These are phyloP conservation scores for Aspergillus pseudotamarii DNA, from an alignment of 2,329 filamentous ascomycete species.

Conservation along the genomic window DNA sequence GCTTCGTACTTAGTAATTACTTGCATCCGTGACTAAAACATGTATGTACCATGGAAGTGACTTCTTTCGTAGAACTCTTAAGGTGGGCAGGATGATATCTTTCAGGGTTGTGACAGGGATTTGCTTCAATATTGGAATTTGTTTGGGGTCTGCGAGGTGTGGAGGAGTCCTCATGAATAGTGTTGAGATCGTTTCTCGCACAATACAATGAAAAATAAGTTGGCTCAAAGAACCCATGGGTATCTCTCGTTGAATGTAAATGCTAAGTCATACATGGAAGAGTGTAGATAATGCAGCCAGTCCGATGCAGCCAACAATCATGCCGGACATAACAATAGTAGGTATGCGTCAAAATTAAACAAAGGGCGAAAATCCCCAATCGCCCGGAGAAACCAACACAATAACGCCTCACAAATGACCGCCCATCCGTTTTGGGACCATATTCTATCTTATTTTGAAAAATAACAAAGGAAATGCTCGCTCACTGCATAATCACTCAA, in stretches of 20 bases:
- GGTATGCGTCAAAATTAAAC: not conserved
- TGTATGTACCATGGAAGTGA: not conserved
- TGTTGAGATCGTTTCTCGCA: not conserved
- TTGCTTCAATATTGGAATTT: not conserved
- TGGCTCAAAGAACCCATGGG: conserved; percentile 13
- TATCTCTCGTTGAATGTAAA: conserved; percentile 15
- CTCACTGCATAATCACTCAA: conserved; percentile 17
- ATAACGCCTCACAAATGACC: conserved; percentile 6
- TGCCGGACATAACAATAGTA: not conserved
- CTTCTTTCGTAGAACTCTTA: not conserved
- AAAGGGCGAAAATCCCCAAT: not conserved
- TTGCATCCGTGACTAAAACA: not conserved
- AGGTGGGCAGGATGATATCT: not conserved
- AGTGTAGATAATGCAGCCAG: conserved; percentile 2
- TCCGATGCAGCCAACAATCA: conserved; percentile 1
- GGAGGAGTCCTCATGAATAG: not conserved
- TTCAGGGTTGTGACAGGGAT: too few relatives aligned
- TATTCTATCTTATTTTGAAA: conserved; percentile 9
- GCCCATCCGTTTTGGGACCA: conserved; percentile 1
- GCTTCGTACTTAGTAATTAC: not conserved
- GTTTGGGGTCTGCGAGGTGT: not conserved
- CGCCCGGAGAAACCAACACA: conserved; percentile 1
- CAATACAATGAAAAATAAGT: not conserved
- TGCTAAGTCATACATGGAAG: conserved; percentile 8
- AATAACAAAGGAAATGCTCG: conserved; percentile 18